phyloP scores from a whole-genome alignment of 2,329 filamentous ascomycete genomes.

The Pseudogymnoascus sp. region DNA sequence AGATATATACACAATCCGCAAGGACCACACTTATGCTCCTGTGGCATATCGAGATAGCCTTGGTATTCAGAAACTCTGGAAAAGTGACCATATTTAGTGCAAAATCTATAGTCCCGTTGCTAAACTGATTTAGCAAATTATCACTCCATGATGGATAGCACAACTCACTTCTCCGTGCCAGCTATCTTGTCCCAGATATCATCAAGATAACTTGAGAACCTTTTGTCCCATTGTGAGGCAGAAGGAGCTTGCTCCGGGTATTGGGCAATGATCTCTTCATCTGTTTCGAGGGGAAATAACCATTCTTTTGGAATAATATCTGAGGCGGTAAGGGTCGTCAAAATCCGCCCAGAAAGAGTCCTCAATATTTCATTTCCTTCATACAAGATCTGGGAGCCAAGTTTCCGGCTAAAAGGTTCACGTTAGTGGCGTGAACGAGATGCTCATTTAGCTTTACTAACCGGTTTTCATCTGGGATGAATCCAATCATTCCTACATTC shows the following conservation, averaged over 20 bases:
- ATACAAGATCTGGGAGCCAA: slow-evolving; percentile 3
- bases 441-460: background rate
- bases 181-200: background rate
- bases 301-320: background rate
- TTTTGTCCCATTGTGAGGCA: slow-evolving; percentile 9
- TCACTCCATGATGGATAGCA: background rate
- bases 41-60: background rate
- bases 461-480: background rate
- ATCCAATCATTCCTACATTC: background rate
- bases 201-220: slow-evolving; percentile 1
- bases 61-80: background rate
- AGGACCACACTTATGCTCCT: background rate
- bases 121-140: background rate
- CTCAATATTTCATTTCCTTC: slow-evolving; percentile 3
- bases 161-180: background rate
- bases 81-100: background rate
- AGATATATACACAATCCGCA: background rate
- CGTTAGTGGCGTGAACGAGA: background rate
- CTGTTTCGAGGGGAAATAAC: background rate
- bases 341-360: background rate
- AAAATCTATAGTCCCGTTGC: background rate
- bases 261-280: background rate
- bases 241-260: background rate
- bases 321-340: background rate
- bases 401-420: background rate